Percentiles rank a stretch among this genome's conserved stretches.
phyloP scores from a whole-genome alignment of 2,329 filamentous ascomycete species.

The Cryphonectria naterciae region DNA sequence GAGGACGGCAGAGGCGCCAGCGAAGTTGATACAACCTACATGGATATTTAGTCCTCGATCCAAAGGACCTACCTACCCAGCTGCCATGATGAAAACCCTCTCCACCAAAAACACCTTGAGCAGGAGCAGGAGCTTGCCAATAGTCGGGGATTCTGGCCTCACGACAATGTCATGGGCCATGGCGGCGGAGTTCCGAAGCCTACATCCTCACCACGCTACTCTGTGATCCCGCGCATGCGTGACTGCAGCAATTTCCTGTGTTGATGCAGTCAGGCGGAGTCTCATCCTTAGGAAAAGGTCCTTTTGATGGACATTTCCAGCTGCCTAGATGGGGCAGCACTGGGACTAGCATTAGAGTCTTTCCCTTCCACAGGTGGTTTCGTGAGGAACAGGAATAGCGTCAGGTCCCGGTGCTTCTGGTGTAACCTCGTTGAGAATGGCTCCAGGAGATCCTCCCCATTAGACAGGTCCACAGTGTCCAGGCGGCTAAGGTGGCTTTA shows the following conservation, averaged over 20 bases:
- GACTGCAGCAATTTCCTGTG: conserved; percentile 7
- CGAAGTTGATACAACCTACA: conserved; percentile 14
- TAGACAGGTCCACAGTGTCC: conserved; percentile 6
- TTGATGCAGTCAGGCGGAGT: background rate
- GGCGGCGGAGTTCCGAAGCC: background rate
- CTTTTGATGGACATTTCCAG: background rate
- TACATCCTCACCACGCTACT: conserved; percentile 2
- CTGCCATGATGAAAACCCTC: background rate
- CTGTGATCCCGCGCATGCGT: background rate
- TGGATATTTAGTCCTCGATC: background rate
- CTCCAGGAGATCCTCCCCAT: background rate
- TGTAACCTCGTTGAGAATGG: conserved; percentile 6
- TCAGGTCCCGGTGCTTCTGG: conserved; percentile 5
- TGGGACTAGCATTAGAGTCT: background rate
- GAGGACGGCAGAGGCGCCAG: conserved; percentile 13
- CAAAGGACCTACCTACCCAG: background rate
- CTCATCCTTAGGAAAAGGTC: background rate
- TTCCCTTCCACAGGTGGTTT: conserved; percentile 2
- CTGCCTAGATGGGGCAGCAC: background rate
- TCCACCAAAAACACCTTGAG: background rate
- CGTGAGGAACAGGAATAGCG: conserved; percentile 23
- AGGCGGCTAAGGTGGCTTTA: conserved; percentile 7
- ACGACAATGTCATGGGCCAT: background rate
- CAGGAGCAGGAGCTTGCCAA: background rate
- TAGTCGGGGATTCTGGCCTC: conserved; percentile 7